Base-by-base conservation (phyloP, 2,329 filamentous ascomycete genomes). In the Aspergillus aculeatus region DNA sequence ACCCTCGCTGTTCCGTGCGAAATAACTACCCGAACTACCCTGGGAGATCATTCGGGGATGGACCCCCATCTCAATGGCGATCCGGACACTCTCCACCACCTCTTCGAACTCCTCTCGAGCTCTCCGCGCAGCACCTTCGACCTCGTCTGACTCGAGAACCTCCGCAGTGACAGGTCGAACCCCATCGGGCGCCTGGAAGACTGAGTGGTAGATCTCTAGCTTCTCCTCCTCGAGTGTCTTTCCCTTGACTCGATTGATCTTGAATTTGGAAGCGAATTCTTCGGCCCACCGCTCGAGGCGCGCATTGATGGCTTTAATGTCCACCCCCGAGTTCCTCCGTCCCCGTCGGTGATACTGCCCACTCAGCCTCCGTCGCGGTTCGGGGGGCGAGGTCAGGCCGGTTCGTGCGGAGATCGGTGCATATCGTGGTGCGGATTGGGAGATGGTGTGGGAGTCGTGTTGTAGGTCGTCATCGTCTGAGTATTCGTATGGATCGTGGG, bases 271-370 rank as follows among this genome's bases (percentile, higher is more conserved):
- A 31, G 95, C 93, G 71, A 99, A 98, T 78, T 99, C 95, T 69
- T 98, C 95, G 16, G 95, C 95, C 95, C 95, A 99, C 73, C 91
- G 85, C 78, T 99, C 95, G 26, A 99, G 81, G 24, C 95, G 85
- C 60, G 94, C 93, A 76, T 99, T 99, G 78, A 99, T 98, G 61
- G 95, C 95, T 75, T 98, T 98, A 73, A 99, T 90, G 72, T 99
- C 95, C 19, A 99, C 94, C 3, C 93, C 94, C 21, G 92, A 84
- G 70, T 93, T 95, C 72, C 91, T 90, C 64, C 87, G 83, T 62
- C 81, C 78, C 38, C 38, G 38, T 54, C 86, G 82, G 63, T 82
- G 78, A 69, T 70, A 66, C 26, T 83, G 68, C 71, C 78, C 68
- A 79, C 81, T 72, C 68, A 79, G 68, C 78, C 81, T 78, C 68